Evolutionary conservation across 2,329 filamentous ascomycete species (phyloP).

Genomic region (Huntiella savannae): DNA sequence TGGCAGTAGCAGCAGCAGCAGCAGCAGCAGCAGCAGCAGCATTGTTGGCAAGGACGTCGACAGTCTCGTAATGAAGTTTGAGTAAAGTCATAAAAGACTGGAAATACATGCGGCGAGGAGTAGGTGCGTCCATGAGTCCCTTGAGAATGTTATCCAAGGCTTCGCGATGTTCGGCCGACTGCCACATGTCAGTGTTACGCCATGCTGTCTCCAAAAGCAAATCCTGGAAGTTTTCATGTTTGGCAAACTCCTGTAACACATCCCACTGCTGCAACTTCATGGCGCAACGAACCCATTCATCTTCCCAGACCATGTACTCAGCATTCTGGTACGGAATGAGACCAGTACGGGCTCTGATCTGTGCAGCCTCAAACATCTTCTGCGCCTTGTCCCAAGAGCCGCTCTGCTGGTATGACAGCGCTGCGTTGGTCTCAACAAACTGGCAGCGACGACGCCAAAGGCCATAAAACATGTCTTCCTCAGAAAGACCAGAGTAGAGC

Average conservation of each 20-base stretch:
- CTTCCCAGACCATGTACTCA: slow-evolving; percentile 98
- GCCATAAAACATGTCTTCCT: slow-evolving; percentile 94
- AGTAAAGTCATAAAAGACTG: slow-evolving; percentile 94
- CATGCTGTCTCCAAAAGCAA: slow-evolving; percentile 87
- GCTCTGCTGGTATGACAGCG: slow-evolving; percentile 93
- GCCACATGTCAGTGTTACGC: slow-evolving; percentile 92
- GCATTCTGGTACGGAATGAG: slow-evolving; percentile 91
- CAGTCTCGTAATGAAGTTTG: slow-evolving; percentile 48
- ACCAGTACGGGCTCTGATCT: slow-evolving; percentile 90
- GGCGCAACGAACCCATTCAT: slow-evolving; percentile 94
- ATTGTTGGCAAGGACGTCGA: slow-evolving; percentile 21
- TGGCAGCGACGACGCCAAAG: slow-evolving; percentile 90
- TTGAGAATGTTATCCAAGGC: slow-evolving; percentile 87
- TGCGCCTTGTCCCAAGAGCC: slow-evolving; percentile 99
- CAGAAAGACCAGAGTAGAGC: slow-evolving; percentile 73
- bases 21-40: slow-evolving; percentile 47
- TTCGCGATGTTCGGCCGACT: slow-evolving; percentile 65
- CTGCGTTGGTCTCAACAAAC: slow-evolving; percentile 94
- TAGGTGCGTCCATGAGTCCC: slow-evolving; percentile 92
- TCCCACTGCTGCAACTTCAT: slow-evolving; percentile 99
- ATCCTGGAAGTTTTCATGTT: slow-evolving; percentile 97
- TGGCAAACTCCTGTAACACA: slow-evolving; percentile 89
- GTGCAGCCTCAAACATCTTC: slow-evolving; percentile 85
- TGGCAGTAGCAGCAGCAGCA: slow-evolving; percentile 16
- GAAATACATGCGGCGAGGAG: slow-evolving; percentile 86